A percentile compares a stretch with the other conserved stretches of the same genome.
Evolutionary conservation across 305 asterid species (phyloP).

Genomic region (Galium porrigens): DNA sequence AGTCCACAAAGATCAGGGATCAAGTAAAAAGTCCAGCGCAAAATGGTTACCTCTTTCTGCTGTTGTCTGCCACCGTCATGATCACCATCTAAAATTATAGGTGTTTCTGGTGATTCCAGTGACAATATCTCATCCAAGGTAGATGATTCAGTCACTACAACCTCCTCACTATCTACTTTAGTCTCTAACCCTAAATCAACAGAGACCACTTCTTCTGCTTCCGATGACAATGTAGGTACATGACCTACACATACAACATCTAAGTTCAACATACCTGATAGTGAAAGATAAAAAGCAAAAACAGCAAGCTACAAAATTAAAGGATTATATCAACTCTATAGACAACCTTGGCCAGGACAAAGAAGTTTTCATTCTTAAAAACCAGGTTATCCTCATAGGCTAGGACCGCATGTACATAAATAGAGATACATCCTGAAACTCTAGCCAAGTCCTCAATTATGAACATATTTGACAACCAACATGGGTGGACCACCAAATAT

Average conservation of each 20-base stretch:
- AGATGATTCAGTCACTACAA: constrained; percentile 28
- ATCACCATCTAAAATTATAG: constrained; percentile 31
- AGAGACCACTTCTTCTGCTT: constrained; percentile 25
- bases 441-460: background rate
- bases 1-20: background rate
- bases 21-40: background rate
- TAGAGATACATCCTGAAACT: background rate
- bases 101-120: constrained; percentile 33
- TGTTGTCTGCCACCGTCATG: constrained; percentile 28
- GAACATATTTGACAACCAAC: background rate
- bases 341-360: background rate
- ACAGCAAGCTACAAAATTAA: background rate
- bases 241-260: constrained; percentile 24
- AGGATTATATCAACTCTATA: background rate
- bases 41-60: constrained; percentile 45
- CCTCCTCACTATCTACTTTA: constrained; percentile 28
- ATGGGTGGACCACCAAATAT: background rate
- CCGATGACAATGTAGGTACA: constrained; percentile 25
- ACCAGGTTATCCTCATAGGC: background rate
- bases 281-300: constrained; percentile 1
- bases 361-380: background rate
- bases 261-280: constrained; percentile 16
- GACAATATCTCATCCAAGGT: constrained; percentile 68
- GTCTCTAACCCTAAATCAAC: constrained; percentile 31
- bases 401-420: no score